Evolutionary conservation across 805 yeast genomes (phyloP).

Genomic region (Metschnikowia chrysomelidarum): DNA sequence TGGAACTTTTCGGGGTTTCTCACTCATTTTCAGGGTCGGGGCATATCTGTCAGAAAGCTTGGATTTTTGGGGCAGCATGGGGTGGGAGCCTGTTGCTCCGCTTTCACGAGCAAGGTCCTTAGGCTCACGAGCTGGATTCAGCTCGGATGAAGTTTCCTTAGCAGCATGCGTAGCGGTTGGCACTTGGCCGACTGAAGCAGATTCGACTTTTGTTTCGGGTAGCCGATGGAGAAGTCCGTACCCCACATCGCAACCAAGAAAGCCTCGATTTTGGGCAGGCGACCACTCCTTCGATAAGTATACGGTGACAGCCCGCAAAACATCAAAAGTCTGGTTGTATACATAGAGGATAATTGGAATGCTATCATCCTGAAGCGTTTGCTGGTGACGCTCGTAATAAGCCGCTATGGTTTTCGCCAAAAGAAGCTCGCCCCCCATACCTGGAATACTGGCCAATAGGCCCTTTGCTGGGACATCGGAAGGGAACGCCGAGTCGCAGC

Average conservation of each 20-base stretch:
- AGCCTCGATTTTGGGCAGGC: slow-evolving; percentile 58
- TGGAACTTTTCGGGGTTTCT: no score
- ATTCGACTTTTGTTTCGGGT: slow-evolving; percentile 51
- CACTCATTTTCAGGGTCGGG: no score
- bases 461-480: slow-evolving; percentile 61
- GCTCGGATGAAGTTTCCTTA: no score
- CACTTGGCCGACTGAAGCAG: no score
- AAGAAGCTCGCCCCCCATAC: slow-evolving; percentile 88
- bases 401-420: slow-evolving; percentile 65
- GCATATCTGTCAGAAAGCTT: no score
- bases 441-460: slow-evolving; percentile 64
- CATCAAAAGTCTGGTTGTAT: slow-evolving; percentile 84
- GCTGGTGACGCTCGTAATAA: slow-evolving; percentile 47
- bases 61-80: no score
- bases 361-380: slow-evolving; percentile 31
- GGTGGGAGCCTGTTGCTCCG: no score
- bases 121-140: no score
- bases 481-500: slow-evolving; percentile 53
- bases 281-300: slow-evolving; percentile 66
- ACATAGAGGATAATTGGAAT: slow-evolving; percentile 51
- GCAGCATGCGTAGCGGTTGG: no score
- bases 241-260: slow-evolving; percentile 93
- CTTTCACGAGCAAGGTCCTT: no score
- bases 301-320: slow-evolving; percentile 85
- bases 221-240: slow-evolving; percentile 84